phyloP scores from a whole-genome alignment of 306 rosid genomes.

The Cucumis hystrix region DNA sequence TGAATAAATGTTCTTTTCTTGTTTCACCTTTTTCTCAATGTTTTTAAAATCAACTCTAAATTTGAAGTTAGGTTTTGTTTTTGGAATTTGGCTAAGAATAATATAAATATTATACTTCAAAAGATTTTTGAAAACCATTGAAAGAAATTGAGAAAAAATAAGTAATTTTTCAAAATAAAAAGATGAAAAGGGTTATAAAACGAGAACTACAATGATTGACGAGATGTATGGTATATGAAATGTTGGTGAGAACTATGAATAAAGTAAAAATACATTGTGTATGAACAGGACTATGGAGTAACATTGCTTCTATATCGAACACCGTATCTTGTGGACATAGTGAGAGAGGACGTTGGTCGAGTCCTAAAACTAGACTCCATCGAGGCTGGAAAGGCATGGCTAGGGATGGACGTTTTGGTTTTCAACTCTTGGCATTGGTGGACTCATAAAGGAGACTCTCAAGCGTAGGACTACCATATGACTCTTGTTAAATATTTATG shows the following conservation, averaged over 20 bases:
- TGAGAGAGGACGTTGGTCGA: conserved; percentile 39
- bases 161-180: no score
- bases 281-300: conserved; percentile 65
- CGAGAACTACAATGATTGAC: not conserved
- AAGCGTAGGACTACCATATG: conserved; percentile 29
- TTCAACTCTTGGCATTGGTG: conserved; percentile 99
- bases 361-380: conserved; percentile 69
- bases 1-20: no score
- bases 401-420: conserved; percentile 64
- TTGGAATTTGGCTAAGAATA: no score
- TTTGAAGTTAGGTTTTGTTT: no score
- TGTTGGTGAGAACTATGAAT: not conserved
- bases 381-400: conserved; percentile 60
- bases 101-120: no score
- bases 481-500: no score
- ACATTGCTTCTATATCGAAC: conserved; percentile 54
- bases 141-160: no score
- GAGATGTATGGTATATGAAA: not conserved
- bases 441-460: conserved; percentile 71
- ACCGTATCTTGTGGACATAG: conserved; percentile 73
- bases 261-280: not conserved
- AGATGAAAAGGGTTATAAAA: no score
- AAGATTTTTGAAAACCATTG: no score
- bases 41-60: no score
- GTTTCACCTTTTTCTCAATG: no score